Evolutionary conservation across 2,329 filamentous ascomycete genomes (phyloP), one percentile per base, ranked within the genome.

Genomic region (Dactylellina haptotyla): DNA sequence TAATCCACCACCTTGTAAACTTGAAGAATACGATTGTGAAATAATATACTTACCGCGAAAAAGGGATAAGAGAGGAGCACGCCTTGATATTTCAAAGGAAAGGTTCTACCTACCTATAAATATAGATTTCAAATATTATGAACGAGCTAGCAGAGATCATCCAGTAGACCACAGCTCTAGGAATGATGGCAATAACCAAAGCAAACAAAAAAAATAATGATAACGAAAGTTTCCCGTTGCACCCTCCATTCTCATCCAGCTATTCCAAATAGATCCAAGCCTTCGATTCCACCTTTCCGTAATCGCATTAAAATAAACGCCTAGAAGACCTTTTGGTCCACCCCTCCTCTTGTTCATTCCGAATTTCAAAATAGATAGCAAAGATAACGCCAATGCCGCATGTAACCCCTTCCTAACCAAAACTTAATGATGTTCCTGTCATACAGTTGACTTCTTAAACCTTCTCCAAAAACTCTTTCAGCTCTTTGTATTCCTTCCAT

Each of bases 401-500:
- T n/a, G n/a, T n/a, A n/a, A n/a, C n/a, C n/a, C n/a, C n/a, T n/a
- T n/a, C n/a, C n/a, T n/a, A n/a, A n/a, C n/a, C n/a, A n/a, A n/a
- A n/a, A n/a, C n/a, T n/a, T n/a, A n/a, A n/a, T n/a, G n/a, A n/a
- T n/a, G n/a, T n/a, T n/a, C n/a, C n/a, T n/a, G n/a, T n/a, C n/a
- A n/a, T n/a, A n/a, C n/a, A n/a, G n/a, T 26, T 16, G 3, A 53
- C 30, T 4, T 62, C 45, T 4, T 70, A 63, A 0, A 62, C 59
- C 8, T 57, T 61, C 84, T 61, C 83, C 18, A 88, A 86, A 90
- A 92, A 95, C 14, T 89, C 85, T 79, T 87, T 87, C 91, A 93
- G 97, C 76, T 85, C 85, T 83, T 87, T 89, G 85, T 89, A 98
- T 78, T 94, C 90, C 1, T 80, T 81, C 80, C 91, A 97, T 53